Evolutionary conservation across 345 rosid species (phyloP), one percentile per base, ranked within the genome.

Genomic region (Salix dunnii): DNA sequence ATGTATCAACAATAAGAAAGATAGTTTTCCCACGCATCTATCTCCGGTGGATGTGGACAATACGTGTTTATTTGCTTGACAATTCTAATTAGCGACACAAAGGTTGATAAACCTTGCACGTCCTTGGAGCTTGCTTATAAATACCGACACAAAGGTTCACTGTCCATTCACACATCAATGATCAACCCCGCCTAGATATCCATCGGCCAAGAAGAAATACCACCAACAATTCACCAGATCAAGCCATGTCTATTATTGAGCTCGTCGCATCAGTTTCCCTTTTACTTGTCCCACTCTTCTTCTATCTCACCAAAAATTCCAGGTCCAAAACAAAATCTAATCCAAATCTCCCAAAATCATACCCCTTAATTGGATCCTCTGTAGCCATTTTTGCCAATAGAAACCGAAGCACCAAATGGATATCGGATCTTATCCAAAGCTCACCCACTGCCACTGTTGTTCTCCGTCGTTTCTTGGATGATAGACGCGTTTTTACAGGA

Each of bases 351-450:
- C n/a, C n/a, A 23, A 83, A 84, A 35, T 85, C 89, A 1, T 87
- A 90, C 71, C 92, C 92, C 0, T 48, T 89, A 33, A 81, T 90
- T 43, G 92, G 91, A 21, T 85, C 87, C 71, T 63, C 75, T 74
- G 80, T 86, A 9, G 84, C 76, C 10, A 28, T 82, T 49, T 72
- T 80, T 23, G 70, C 80, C 23, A 87, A 87, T 80, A 82, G 75
- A 14, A 77, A 80, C 62, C 79, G 88, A 3, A 78, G 78, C 53
- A 70, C 82, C 18, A 85, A 89, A 28, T 90, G 94, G 94, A 86
- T 78, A 0, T 82, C 90, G 0, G 86, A 86, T 66, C 78, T 85
- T 74, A 82, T 90, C 35, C 84, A 81, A 20, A 67, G 38, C 78
- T 87, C 88, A 12, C 88, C 88, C 23, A 75, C 89, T 1, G 84